A percentile compares a stretch with the other conserved stretches of the same genome.
Conservation (phyloP, 805 yeast species). For the Wickerhamomyces chambardii region DNA sequence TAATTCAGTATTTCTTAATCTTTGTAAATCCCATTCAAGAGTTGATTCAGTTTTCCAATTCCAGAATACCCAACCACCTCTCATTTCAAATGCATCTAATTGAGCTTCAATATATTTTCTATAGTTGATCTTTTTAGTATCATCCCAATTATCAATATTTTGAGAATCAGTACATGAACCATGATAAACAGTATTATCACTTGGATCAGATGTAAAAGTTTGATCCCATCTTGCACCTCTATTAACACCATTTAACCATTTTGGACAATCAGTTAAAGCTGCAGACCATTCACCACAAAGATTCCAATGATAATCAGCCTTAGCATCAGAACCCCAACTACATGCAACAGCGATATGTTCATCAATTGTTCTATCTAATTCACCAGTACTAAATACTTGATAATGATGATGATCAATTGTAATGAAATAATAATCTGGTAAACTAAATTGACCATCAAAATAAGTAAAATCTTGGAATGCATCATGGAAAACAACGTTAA, state of each 20-base stretch:
- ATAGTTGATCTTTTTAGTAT: constrained; percentile 41
- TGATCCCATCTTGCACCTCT: constrained; percentile 80
- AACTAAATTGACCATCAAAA: constrained; percentile 52
- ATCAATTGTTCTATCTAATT: constrained; percentile 49
- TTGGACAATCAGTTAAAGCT: constrained; percentile 86
- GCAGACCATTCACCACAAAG: constrained; percentile 87
- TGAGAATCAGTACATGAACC: constrained; percentile 55
- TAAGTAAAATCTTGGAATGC: constrained; percentile 57
- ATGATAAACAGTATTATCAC: constrained; percentile 28
- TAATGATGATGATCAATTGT: constrained; percentile 87
- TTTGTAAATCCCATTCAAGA: constrained; percentile 79
- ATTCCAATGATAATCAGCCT: constrained; percentile 58
- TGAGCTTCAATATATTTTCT: constrained; percentile 84
- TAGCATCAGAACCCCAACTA: constrained; percentile 34
- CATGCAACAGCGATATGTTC: constrained; percentile 52
- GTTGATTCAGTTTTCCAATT: constrained; percentile 82
- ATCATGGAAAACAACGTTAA: constrained; percentile 70
- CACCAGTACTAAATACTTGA: constrained; percentile 67
- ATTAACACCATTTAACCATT: constrained; percentile 83
- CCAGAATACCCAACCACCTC: constrained; percentile 92
- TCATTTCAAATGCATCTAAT: constrained; percentile 70
- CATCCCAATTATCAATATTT: constrained; percentile 49
- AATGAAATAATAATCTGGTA: constrained; percentile 42
- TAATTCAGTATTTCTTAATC: constrained; percentile 44
- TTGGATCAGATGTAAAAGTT: constrained; percentile 23